Percentiles rank a stretch among this genome's conserved stretches.
phyloP scores from a whole-genome alignment of 2,329 filamentous ascomycete genomes.

The Trichoderma cornu-damae region DNA sequence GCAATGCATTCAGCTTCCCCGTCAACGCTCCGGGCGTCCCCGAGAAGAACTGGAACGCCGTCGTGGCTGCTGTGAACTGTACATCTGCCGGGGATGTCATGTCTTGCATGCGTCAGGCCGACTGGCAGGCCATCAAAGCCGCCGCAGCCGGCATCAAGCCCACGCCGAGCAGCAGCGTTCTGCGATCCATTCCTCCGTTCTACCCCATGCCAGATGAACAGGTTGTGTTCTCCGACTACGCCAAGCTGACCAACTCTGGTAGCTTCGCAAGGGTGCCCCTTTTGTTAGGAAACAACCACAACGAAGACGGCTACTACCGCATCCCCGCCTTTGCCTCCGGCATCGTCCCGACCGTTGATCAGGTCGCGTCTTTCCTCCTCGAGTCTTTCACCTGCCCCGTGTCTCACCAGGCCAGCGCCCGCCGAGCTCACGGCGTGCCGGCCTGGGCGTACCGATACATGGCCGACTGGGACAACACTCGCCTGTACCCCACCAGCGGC shows the following conservation, averaged over 20 bases:
- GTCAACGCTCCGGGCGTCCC: conserved; percentile 34
- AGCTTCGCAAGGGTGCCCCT: conserved; percentile 39
- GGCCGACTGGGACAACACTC: conserved; percentile 45
- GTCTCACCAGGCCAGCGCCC: conserved; percentile 34
- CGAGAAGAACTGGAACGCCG: conserved; percentile 39
- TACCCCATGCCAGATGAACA: conserved; percentile 39
- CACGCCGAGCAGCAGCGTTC: conserved; percentile 31
- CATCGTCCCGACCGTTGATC: conserved; percentile 34
- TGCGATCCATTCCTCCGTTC: conserved; percentile 37
- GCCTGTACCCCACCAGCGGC: conserved; percentile 41
- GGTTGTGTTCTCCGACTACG: conserved; percentile 40
- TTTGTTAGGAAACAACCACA: conserved; percentile 40
- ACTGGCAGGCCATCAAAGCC: conserved; percentile 34
- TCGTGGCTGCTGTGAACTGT: conserved; percentile 38
- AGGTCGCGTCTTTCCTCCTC: conserved; percentile 38
- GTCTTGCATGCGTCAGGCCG: conserved; percentile 35
- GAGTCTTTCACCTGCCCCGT: conserved; percentile 45
- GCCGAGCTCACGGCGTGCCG: conserved; percentile 32
- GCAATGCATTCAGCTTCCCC: conserved; percentile 42
- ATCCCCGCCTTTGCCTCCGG: conserved; percentile 39
- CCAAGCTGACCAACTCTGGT: conserved; percentile 30
- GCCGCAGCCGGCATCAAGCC: conserved; percentile 35
- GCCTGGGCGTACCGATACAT: conserved; percentile 45
- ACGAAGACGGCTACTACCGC: conserved; percentile 46
- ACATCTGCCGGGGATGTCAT: conserved; percentile 28